Evolutionary conservation across 129 eudicot species (phyloP).

Genomic region (Ambrosia artemisiifolia): DNA sequence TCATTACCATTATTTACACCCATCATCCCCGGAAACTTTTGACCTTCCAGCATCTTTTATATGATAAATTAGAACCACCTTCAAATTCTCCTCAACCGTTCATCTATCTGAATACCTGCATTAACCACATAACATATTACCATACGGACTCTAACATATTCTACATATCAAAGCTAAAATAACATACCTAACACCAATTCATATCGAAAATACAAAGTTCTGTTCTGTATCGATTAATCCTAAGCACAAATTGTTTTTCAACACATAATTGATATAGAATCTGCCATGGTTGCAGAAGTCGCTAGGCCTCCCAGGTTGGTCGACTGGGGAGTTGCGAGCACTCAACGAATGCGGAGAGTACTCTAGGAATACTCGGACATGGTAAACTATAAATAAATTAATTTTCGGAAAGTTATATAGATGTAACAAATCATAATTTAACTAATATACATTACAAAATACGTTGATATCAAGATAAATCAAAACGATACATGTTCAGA

Average conservation of each 20-base stretch:
- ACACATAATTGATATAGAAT: background rate
- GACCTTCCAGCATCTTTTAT: slow-evolving; percentile 70
- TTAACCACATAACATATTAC: background rate
- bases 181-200: background rate
- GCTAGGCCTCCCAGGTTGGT: too few species aligned
- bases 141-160: background rate
- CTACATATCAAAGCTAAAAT: background rate
- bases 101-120: slow-evolving; percentile 32
- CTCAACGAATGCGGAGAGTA: too few species aligned
- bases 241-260: background rate
- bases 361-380: too few species aligned
- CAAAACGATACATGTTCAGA: too few species aligned
- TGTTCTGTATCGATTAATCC: background rate
- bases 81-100: slow-evolving; percentile 23
- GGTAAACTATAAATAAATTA: too few species aligned
- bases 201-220: background rate
- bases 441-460: too few species aligned
- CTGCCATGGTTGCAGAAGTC: background rate
- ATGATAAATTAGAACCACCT: slow-evolving; percentile 9
- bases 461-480: too few species aligned
- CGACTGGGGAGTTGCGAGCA: too few species aligned
- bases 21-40: slow-evolving; percentile 70
- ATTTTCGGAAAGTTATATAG: too few species aligned
- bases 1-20: slow-evolving; percentile 57
- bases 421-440: too few species aligned